Conservation (phyloP, 441 rosid species). For the Flueggea neowawraea region DNA sequence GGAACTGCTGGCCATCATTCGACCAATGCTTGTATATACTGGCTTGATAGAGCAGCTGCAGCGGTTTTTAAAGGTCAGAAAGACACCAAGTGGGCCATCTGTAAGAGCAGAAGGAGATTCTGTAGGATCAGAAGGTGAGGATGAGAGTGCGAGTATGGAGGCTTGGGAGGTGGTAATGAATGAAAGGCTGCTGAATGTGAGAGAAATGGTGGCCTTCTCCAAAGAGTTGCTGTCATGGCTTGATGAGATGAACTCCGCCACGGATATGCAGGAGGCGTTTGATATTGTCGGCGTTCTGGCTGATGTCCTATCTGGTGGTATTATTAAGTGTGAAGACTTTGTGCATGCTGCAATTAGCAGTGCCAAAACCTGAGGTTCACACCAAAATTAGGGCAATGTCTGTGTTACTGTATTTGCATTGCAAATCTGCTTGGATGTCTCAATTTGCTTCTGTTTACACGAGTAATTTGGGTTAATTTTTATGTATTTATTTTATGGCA, state of each 20-base stretch:
- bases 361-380: slow-evolving; percentile 47
- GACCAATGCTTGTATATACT: slow-evolving; percentile 94
- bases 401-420: no score
- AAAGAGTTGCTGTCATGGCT: slow-evolving; percentile 92
- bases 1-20: slow-evolving; percentile 66
- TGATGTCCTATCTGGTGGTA: slow-evolving; percentile 82
- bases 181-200: slow-evolving; percentile 68
- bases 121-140: slow-evolving; percentile 29
- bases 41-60: slow-evolving; percentile 99
- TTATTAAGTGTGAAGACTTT: slow-evolving; percentile 68
- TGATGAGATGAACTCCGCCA: slow-evolving; percentile 76
- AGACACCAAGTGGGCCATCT: slow-evolving; percentile 27
- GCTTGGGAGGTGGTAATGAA: slow-evolving; percentile 91
- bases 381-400: no score
- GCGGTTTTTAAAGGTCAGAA: slow-evolving; percentile 71
- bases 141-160: slow-evolving; percentile 55
- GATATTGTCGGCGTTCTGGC: slow-evolving; percentile 78
- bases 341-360: slow-evolving; percentile 68
- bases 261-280: slow-evolving; percentile 91
- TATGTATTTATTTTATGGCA: no score
- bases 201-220: slow-evolving; percentile 89
- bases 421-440: no score
- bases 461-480: no score
- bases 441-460: no score
- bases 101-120: slow-evolving; percentile 50